Conservation (phyloP, 23 red algal genomes). For the Gracilariopsis chorda region DNA sequence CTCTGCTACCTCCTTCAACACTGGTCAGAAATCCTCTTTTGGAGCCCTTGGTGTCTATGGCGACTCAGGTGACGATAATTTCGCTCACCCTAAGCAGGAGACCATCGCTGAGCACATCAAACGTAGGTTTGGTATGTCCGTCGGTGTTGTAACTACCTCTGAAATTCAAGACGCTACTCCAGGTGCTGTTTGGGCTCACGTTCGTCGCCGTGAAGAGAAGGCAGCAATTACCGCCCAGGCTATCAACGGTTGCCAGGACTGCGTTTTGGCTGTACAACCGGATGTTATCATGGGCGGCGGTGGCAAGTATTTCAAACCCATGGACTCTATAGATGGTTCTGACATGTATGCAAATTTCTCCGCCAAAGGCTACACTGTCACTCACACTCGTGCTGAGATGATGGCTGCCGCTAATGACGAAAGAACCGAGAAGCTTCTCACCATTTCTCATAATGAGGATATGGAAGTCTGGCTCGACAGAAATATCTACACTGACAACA, state of each 20-base stretch:
- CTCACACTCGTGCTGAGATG: conserved; percentile 52
- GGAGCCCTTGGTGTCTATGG: conserved; percentile 51
- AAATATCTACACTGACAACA: conserved; percentile 66
- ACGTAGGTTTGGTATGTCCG: conserved; percentile 38
- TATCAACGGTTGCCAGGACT: conserved; percentile 52
- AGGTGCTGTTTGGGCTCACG: conserved; percentile 39
- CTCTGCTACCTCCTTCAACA: conserved; percentile 19
- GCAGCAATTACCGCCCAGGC: conserved; percentile 58
- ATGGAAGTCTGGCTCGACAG: conserved; percentile 69
- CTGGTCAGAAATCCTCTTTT: conserved; percentile 45
- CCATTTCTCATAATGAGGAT: conserved; percentile 26
- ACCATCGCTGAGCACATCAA: conserved; percentile 46
- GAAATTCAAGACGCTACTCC: conserved; percentile 64
- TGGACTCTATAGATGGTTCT: conserved; percentile 26
- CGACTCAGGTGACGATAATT: conserved; percentile 37
- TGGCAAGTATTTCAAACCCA: conserved; percentile 32
- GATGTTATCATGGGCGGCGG: conserved; percentile 66
- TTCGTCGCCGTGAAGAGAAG: conserved; percentile 46
- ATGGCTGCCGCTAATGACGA: conserved; percentile 27
- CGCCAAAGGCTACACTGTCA: conserved; percentile 36
- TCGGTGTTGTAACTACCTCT: conserved; percentile 56
- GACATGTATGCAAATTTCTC: conserved; percentile 44
- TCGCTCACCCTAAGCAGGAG: conserved; percentile 47
- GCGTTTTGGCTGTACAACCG: conserved; percentile 26
- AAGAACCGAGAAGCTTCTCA: conserved; percentile 46